These are phyloP conservation scores for Kodamaea ohmeri DNA, from an alignment of 1,139 yeast species.

Conservation along the genomic window DNA sequence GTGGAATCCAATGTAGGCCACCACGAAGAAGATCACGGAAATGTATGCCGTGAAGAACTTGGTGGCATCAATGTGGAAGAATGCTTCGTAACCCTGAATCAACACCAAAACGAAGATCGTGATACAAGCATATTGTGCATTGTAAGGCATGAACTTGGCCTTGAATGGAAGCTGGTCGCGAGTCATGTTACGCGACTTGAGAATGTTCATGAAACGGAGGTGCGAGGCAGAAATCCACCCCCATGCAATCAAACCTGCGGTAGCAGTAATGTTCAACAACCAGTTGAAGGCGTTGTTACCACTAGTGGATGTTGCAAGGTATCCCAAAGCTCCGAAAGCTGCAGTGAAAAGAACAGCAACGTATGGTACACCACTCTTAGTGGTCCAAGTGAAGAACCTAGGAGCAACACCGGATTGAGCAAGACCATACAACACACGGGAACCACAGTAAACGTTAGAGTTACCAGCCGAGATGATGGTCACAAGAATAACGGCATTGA, in stretches of 20 bases:
- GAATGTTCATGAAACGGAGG: conserved; percentile 63
- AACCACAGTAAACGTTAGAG: conserved; percentile 44
- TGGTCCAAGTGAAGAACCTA: conserved; percentile 47
- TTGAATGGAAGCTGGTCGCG: conserved; percentile 68
- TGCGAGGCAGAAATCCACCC: conserved; percentile 64
- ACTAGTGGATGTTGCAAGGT: conserved; percentile 56
- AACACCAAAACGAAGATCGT: conserved; percentile 54
- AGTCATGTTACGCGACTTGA: conserved; percentile 52
- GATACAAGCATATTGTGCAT: conserved; percentile 56
- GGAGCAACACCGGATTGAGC: conserved; percentile 66
- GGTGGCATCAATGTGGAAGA: conserved; percentile 52
- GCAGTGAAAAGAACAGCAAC: conserved; percentile 58
- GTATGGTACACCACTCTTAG: conserved; percentile 66
- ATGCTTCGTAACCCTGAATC: conserved; percentile 69
- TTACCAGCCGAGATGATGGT: conserved; percentile 72
- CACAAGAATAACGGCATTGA: conserved; percentile 69
- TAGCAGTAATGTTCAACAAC: conserved; percentile 78
- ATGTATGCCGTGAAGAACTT: conserved; percentile 66
- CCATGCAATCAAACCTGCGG: conserved; percentile 76
- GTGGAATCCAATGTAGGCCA: conserved; percentile 52
- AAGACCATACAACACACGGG: conserved; percentile 67
- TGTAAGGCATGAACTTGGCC: conserved; percentile 63
- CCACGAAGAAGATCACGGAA: conserved; percentile 56
- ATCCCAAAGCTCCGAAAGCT: conserved; percentile 62
- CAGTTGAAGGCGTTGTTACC: conserved; percentile 77